Evolutionary conservation across 495 filamentous ascomycete genomes (phyloP).

Genomic region (Usnea hakonensis): DNA sequence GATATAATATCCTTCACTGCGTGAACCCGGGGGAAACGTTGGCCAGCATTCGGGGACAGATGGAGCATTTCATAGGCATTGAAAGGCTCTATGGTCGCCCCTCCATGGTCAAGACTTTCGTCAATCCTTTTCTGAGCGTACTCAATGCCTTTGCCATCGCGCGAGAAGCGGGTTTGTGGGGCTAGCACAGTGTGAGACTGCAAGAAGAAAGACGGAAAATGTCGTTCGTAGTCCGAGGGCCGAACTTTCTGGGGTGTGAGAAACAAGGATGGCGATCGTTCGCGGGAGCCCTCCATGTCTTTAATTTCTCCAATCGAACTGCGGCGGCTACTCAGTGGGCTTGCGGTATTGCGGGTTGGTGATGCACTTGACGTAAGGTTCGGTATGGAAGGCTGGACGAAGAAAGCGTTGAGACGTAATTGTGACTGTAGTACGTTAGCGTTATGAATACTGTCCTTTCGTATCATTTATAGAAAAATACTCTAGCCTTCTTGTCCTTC

Average conservation of each 20-base stretch:
- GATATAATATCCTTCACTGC: slow-evolving; percentile 63
- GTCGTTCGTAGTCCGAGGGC: slow-evolving; percentile 57
- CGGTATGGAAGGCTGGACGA: slow-evolving; percentile 38
- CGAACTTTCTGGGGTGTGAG: slow-evolving; percentile 27
- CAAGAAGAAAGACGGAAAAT: slow-evolving; percentile 72
- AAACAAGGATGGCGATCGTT: slow-evolving; percentile 17
- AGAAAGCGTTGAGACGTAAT: slow-evolving; percentile 55
- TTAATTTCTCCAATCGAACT: slow-evolving; percentile 17
- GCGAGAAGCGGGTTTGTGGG: slow-evolving; percentile 41
- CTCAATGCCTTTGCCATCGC: slow-evolving; percentile 48
- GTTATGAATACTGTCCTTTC: neutral
- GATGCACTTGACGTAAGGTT: slow-evolving; percentile 22
- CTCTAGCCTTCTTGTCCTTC: slow-evolving; percentile 59
- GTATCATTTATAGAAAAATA: slow-evolving; percentile 33
- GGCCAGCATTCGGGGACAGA: slow-evolving; percentile 43
- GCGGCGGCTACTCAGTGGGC: slow-evolving; percentile 26
- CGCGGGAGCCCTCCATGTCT: neutral
- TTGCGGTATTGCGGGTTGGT: slow-evolving; percentile 20
- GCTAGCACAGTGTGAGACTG: slow-evolving; percentile 60
- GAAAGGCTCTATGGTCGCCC: slow-evolving; percentile 30
- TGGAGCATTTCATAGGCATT: slow-evolving; percentile 52
- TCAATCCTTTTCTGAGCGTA: slow-evolving; percentile 43
- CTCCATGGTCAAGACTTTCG: slow-evolving; percentile 28
- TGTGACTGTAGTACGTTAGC: slow-evolving; percentile 41
- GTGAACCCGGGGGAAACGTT: slow-evolving; percentile 40